Conservation (phyloP, 805 yeast genomes). For the Maudiozyma bulderi region DNA sequence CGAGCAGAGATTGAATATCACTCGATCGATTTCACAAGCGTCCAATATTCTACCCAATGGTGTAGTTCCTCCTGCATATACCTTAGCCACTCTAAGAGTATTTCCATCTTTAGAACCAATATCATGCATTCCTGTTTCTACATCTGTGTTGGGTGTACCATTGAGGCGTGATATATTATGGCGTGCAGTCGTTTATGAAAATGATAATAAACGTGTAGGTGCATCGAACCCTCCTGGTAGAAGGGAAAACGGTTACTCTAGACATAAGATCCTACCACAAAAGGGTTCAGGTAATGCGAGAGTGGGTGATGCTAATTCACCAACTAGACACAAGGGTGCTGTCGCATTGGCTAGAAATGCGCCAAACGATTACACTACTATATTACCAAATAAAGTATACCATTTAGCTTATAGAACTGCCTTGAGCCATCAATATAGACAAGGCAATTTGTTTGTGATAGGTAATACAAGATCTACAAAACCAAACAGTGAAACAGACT, state of each 20-base stretch:
- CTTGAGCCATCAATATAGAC: slow-evolving; percentile 66
- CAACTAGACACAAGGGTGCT: slow-evolving; percentile 82
- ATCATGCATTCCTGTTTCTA: slow-evolving; percentile 64
- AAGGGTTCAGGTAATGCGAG: slow-evolving; percentile 95
- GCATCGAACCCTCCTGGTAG: slow-evolving; percentile 81
- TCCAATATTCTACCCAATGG: slow-evolving; percentile 16
- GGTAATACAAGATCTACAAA: slow-evolving; percentile 37
- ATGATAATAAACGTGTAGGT: slow-evolving; percentile 82
- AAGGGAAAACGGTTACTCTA: slow-evolving; percentile 74
- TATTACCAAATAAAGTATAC: slow-evolving; percentile 65
- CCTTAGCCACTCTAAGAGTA: slow-evolving; percentile 64
- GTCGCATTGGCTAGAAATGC: slow-evolving; percentile 84
- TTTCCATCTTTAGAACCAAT: slow-evolving; percentile 91
- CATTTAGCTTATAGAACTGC: slow-evolving; percentile 72
- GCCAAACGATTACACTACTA: slow-evolving; percentile 80
- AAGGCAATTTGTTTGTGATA: slow-evolving; percentile 61
- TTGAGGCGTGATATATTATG: slow-evolving; percentile 85
- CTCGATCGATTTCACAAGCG: neutral
- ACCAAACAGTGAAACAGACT: slow-evolving; percentile 13
- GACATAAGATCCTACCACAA: slow-evolving; percentile 76
- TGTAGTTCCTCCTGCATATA: slow-evolving; percentile 52
- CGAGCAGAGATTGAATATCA: neutral
- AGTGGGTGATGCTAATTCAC: slow-evolving; percentile 92
- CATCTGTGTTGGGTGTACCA: slow-evolving; percentile 60
- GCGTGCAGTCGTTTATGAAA: slow-evolving; percentile 89